Percentiles rank a stretch among this genome's conserved stretches.
Conservation (phyloP, 2,329 filamentous ascomycete genomes). For the Cladosporium sp. region DNA sequence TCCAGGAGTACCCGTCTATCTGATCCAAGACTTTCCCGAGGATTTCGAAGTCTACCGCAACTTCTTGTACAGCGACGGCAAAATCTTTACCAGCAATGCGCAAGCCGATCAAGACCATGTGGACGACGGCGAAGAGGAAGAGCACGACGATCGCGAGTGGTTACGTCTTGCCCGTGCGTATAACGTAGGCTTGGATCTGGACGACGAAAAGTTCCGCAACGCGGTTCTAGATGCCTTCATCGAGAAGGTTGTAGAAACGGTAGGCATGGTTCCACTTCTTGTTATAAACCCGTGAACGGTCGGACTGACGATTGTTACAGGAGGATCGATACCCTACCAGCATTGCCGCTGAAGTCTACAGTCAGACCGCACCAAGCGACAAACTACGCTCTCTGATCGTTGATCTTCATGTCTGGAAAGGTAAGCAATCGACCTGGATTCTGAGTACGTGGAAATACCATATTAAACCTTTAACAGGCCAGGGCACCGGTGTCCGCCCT, state of each 20-base stretch:
- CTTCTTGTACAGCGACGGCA: slow-evolving; percentile 22
- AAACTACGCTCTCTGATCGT: slow-evolving; percentile 19
- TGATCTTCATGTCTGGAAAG: slow-evolving; percentile 23
- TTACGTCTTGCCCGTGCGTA: slow-evolving; percentile 19
- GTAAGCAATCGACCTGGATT: background rate
- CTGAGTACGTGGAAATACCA: background rate
- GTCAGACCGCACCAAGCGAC: slow-evolving; percentile 14
- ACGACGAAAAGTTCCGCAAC: slow-evolving; percentile 26
- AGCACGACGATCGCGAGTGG: slow-evolving; percentile 20
- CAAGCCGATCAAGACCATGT: slow-evolving; percentile 13
- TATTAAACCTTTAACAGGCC: background rate
- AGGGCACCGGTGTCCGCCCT: slow-evolving; percentile 12
- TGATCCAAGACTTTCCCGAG: slow-evolving; percentile 13
- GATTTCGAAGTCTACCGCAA: slow-evolving; percentile 21
- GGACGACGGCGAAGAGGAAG: background rate
- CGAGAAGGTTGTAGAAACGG: slow-evolving; percentile 1
- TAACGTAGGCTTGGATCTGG: slow-evolving; percentile 21
- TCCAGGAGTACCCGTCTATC: too few relatives aligned
- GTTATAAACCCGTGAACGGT: too few relatives aligned
- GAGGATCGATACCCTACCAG: slow-evolving; percentile 18
- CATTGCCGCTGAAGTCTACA: slow-evolving; percentile 20
- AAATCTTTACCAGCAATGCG: background rate
- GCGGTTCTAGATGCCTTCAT: slow-evolving; percentile 21
- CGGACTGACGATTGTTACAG: too few relatives aligned
- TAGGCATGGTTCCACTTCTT: background rate